Conservation (phyloP, 2,329 filamentous ascomycete species). For the Colletotrichum graminicola region DNA sequence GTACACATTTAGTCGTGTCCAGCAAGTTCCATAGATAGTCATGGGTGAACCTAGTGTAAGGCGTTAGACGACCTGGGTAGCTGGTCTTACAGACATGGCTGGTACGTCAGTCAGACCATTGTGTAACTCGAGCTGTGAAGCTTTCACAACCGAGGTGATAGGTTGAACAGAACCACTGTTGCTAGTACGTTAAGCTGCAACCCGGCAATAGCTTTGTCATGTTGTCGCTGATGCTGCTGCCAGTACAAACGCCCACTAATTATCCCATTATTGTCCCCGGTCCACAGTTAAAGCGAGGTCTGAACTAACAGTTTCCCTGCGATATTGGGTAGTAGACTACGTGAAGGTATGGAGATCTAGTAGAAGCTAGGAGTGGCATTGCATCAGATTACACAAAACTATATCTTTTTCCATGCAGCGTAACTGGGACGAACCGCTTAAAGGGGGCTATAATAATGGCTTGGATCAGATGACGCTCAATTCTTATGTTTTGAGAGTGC, state of each 20-base stretch:
- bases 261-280: neutral
- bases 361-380: accelerated
- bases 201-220: neutral
- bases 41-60: neutral
- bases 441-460: neutral
- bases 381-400: too few species aligned
- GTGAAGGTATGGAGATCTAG: neutral
- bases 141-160: neutral
- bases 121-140: neutral
- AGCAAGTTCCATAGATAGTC: neutral
- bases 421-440: neutral
- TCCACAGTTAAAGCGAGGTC: neutral
- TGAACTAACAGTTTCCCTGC: neutral
- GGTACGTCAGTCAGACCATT: neutral
- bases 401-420: neutral
- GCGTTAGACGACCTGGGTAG: neutral
- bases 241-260: neutral
- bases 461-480: neutral
- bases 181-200: neutral
- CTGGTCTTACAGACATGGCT: too few species aligned
- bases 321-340: neutral
- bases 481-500: too few species aligned
- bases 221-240: neutral
- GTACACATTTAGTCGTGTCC: neutral
- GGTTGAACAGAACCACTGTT: neutral